Conservation (phyloP, 2,329 filamentous ascomycete species). For the Stagonosporopsis chrysanthemi region DNA sequence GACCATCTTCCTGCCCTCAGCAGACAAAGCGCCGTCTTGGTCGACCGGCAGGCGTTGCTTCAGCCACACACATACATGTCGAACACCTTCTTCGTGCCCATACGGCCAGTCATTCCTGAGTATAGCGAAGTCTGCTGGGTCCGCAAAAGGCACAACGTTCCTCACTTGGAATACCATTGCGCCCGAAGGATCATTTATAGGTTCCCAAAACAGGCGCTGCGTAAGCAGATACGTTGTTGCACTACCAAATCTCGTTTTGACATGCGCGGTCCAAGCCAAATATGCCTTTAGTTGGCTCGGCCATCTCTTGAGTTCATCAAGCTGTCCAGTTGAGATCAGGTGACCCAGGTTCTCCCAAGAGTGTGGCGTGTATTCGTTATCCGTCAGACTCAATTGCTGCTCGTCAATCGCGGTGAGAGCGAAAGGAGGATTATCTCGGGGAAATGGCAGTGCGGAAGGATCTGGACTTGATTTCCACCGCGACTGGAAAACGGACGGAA, state of each 20-base stretch:
- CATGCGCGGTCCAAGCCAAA: conserved; percentile 64
- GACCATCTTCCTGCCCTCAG: conserved; percentile 37
- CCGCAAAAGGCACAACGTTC: conserved; percentile 61
- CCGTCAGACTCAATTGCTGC: conserved; percentile 43
- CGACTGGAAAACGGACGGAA: conserved; percentile 40
- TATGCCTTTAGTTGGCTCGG: conserved; percentile 67
- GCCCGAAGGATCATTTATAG: conserved; percentile 22
- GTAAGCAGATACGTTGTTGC: conserved; percentile 65
- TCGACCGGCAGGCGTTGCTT: conserved; percentile 47
- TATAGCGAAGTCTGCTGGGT: conserved; percentile 63
- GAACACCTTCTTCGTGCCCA: conserved; percentile 61
- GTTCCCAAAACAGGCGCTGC: conserved; percentile 62
- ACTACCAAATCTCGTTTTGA: conserved; percentile 63
- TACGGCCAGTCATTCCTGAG: conserved; percentile 71
- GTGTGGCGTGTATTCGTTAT: conserved; percentile 45
- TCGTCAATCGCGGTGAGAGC: conserved; percentile 45
- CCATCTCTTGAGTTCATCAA: conserved; percentile 64
- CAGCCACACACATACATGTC: conserved; percentile 65
- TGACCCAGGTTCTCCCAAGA: conserved; percentile 43
- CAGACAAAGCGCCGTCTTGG: conserved; percentile 41
- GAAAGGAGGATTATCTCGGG: conserved; percentile 45
- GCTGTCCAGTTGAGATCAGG: conserved; percentile 57
- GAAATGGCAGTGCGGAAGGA: conserved; percentile 46
- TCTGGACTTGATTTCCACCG: conserved; percentile 42
- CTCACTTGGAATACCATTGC: conserved; percentile 51